Conservation (phyloP, 78 protist species). For the Dictyostelium citrinum region DNA sequence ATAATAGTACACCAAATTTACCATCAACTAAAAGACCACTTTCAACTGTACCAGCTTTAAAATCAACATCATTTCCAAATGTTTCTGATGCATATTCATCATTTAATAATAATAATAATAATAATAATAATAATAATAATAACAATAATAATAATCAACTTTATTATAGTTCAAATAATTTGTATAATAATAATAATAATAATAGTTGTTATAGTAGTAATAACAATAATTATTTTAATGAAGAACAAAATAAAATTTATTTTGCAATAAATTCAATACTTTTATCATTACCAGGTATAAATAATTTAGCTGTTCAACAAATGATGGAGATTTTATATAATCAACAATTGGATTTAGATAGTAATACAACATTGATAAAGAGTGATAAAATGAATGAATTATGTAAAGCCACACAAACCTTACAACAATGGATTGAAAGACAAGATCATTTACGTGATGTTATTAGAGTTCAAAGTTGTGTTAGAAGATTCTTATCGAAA, state of each 20-base stretch:
- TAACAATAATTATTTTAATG: neutral
- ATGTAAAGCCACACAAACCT: neutral
- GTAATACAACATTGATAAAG: neutral
- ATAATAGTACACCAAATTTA: neutral
- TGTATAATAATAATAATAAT: neutral
- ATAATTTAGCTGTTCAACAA: neutral
- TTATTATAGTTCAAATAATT: neutral
- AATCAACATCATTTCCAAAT: conserved; percentile 4
- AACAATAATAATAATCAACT: neutral
- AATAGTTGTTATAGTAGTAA: too few species aligned
- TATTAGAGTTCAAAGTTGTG: conserved; percentile 70
- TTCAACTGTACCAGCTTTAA: neutral
- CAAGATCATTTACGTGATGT: conserved; percentile 45
- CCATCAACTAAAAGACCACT: neutral
- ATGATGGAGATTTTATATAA: conserved; percentile 51
- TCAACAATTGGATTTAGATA: conserved; percentile 18
- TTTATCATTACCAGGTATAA: conserved; percentile 33
- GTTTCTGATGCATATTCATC: neutral
- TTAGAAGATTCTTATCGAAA: conserved; percentile 47
- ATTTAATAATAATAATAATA: neutral
- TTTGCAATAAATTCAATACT: conserved; percentile 33
- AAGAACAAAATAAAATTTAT: conserved; percentile 38
- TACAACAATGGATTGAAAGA: conserved; percentile 13
- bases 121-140: too few species aligned
- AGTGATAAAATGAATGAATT: neutral